Conservation (phyloP, 2,329 filamentous ascomycete species). For the Fusarium nodosum region DNA sequence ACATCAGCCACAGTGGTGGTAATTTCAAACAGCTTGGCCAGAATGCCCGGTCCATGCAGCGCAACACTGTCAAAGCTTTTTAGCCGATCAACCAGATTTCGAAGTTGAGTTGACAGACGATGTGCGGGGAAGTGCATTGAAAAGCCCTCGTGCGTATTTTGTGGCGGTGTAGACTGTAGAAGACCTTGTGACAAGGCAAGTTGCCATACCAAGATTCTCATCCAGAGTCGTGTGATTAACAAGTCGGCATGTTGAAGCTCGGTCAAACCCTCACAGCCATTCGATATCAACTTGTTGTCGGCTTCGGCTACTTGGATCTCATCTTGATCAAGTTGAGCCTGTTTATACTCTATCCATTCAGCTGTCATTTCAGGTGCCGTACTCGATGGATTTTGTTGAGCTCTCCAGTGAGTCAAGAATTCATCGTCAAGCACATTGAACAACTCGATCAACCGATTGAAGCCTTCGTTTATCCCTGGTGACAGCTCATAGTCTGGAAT, state of each 20-base stretch:
- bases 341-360: slow-evolving; percentile 58
- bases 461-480: slow-evolving; percentile 54
- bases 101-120: slow-evolving; percentile 56
- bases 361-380: slow-evolving; percentile 50
- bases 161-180: slow-evolving; percentile 52
- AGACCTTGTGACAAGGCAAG: slow-evolving; percentile 57
- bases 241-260: slow-evolving; percentile 59
- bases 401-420: slow-evolving; percentile 56
- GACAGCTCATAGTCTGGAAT: slow-evolving; percentile 52
- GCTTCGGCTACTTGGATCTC: slow-evolving; percentile 52
- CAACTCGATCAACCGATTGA: slow-evolving; percentile 54
- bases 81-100: slow-evolving; percentile 54
- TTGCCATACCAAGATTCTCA: slow-evolving; percentile 59
- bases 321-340: slow-evolving; percentile 57
- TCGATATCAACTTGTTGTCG: slow-evolving; percentile 43
- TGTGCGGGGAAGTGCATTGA: slow-evolving; percentile 58
- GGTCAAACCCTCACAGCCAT: slow-evolving; percentile 49
- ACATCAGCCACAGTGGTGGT: slow-evolving; percentile 72
- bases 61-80: slow-evolving; percentile 61
- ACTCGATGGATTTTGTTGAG: slow-evolving; percentile 47
- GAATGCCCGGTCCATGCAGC: slow-evolving; percentile 68
- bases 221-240: slow-evolving; percentile 58
- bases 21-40: slow-evolving; percentile 72
- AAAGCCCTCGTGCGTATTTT: slow-evolving; percentile 54
- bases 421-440: slow-evolving; percentile 57